Evolutionary conservation across 108 stramenopile species (phyloP).

Genomic region (Fragilariopsis cylindrus): DNA sequence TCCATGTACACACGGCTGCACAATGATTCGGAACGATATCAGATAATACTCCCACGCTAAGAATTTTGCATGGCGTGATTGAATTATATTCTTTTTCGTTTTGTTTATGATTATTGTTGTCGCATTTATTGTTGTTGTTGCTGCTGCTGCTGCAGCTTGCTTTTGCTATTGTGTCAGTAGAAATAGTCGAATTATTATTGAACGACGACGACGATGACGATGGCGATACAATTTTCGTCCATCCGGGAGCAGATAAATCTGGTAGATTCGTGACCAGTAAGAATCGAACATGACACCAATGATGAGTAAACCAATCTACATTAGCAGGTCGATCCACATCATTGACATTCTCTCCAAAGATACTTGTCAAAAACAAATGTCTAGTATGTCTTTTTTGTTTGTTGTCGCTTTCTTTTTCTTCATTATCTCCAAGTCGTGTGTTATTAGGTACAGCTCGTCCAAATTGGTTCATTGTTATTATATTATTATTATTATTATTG

Average conservation of each 20-base stretch:
- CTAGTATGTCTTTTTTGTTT: not conserved
- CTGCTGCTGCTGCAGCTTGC: not conserved
- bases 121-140: slow-evolving; percentile 1
- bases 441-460: too few species aligned
- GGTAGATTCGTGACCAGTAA: slow-evolving; percentile 17
- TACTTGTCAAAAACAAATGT: slow-evolving; percentile 17
- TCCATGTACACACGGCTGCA: slow-evolving; percentile 21
- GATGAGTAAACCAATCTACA: slow-evolving; percentile 5
- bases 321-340: slow-evolving; percentile 14
- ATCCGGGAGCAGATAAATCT: slow-evolving; percentile 11
- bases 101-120: not conserved
- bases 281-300: slow-evolving; percentile 17
- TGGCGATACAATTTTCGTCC: slow-evolving; percentile 1
- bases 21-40: slow-evolving; percentile 2
- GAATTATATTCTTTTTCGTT: not conserved
- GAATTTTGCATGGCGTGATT: slow-evolving; percentile 10
- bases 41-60: slow-evolving; percentile 9
- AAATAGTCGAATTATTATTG: not conserved
- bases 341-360: slow-evolving; percentile 2
- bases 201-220: not conserved
- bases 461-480: too few species aligned
- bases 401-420: not conserved
- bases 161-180: not conserved
- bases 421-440: too few species aligned
- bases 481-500: too few species aligned